phyloP scores from a whole-genome alignment of 805 yeast species.

The Candida alai region DNA sequence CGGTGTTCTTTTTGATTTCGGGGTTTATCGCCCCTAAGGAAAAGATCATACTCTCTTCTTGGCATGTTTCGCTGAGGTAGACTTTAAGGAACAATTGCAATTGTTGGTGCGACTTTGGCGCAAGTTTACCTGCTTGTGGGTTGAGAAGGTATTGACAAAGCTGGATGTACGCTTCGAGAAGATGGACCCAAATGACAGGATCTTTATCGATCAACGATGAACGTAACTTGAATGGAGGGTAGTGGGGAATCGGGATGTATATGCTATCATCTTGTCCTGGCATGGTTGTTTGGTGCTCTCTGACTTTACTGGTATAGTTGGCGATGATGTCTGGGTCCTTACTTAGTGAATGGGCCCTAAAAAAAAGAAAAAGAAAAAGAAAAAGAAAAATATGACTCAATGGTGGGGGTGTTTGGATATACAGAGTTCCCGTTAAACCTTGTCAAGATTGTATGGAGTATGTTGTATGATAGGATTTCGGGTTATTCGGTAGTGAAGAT shows the following conservation, averaged over 20 bases:
- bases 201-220: constrained; percentile 78
- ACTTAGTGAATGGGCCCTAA: no score
- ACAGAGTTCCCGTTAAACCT: no score
- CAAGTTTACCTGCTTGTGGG: constrained; percentile 34
- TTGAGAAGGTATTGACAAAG: constrained; percentile 47
- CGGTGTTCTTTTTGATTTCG: constrained; percentile 55
- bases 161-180: constrained; percentile 58
- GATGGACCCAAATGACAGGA: constrained; percentile 79
- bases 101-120: constrained; percentile 56
- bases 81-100: constrained; percentile 52
- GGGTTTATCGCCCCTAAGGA: constrained; percentile 72
- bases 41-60: constrained; percentile 56
- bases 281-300: no score
- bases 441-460: no score
- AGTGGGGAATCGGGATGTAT: constrained; percentile 58
- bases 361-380: no score
- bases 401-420: no score
- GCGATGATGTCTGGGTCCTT: no score
- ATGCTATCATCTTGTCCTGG: constrained; percentile 8
- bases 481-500: no score
- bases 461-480: no score
- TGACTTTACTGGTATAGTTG: no score
- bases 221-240: constrained; percentile 71
- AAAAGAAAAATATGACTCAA: no score
- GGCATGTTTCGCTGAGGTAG: constrained; percentile 57